Evolutionary conservation across 306 rosid species (phyloP).

Genomic region (Glycine soja): DNA sequence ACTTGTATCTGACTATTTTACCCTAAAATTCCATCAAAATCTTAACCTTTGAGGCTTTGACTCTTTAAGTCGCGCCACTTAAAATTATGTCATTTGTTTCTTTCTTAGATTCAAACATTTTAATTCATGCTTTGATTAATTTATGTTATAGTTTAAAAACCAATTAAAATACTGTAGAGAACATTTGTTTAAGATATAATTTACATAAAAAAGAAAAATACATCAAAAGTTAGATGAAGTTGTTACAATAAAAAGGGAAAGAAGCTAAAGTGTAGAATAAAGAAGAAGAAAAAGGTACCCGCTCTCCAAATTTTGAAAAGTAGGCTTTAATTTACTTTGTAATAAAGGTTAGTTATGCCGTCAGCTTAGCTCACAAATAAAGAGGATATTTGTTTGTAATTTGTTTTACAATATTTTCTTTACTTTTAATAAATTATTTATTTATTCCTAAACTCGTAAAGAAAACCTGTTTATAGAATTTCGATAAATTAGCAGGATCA

Average conservation of each 20-base stretch:
- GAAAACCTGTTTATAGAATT: background rate
- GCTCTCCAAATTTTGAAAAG: background rate
- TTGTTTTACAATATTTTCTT: background rate
- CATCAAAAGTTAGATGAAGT: background rate
- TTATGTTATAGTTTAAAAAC: too few species aligned
- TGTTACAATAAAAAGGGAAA: background rate
- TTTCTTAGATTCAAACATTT: background rate
- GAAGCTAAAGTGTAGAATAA: background rate
- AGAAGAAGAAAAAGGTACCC: background rate
- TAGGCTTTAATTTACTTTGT: constrained; percentile 17
- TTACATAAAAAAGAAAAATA: background rate
- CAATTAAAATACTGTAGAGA: background rate
- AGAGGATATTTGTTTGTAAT: background rate
- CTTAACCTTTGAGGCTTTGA: too few species aligned
- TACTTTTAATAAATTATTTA: background rate
- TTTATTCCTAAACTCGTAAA: background rate
- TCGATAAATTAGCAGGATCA: background rate
- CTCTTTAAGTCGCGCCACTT: too few species aligned
- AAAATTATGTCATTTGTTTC: background rate
- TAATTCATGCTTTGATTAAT: background rate
- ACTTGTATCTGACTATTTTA: too few species aligned
- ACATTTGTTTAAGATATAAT: background rate
- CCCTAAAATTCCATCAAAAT: too few species aligned
- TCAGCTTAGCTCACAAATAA: background rate
- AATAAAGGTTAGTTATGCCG: constrained; percentile 24